Evolutionary conservation across 345 rosid species (phyloP), one percentile per base, ranked within the genome.

Genomic region (Kernera saxatilis): DNA sequence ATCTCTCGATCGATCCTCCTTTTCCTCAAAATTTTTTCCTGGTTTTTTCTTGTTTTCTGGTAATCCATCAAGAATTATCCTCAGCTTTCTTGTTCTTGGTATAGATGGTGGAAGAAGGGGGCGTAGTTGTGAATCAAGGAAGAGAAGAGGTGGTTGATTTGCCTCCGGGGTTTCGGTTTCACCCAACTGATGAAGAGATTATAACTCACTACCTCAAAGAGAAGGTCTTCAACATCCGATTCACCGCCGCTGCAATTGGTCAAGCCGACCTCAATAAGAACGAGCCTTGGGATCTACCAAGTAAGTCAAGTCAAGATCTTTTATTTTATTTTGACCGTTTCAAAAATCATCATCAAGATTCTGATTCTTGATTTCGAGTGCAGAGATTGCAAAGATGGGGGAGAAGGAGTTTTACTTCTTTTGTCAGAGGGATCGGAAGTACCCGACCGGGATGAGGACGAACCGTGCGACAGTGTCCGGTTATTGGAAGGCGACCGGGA

Each of bases 401-500:
- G 99, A 89, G 83, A 88, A 86, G 36, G 97, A 89, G 78, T 89
- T 87, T 84, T 94, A 91, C 83, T 94, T 94, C 80, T 94, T 91
- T 64, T 94, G 97, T 63, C 92, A 86, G 51, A 88, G 88, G 72
- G 99, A 94, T 52, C 73, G 93, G 67, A 94, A 94, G 75, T 94
- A 94, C 18, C 98, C 99, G n/a, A 94, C 99, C 0, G 99, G 99
- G 15, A 86, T 85, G 87, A 88, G 99, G 70, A 94, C 99, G 1
- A 94, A 94, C 59, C 86, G 99, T 36, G 99, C 99, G 2, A 94
- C 99, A 10, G 81, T 75, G 26, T 79, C 97, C 6, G 99, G 99
- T 8, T 91, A 91, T 65, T 94, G 99, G 99, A 94, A 94, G 79
- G 99, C 98, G 1, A 94, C 99, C 0, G 99, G 99, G 0, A 91